Evolutionary conservation across 129 eudicot species (phyloP).

Genomic region (Escallonia rubra): DNA sequence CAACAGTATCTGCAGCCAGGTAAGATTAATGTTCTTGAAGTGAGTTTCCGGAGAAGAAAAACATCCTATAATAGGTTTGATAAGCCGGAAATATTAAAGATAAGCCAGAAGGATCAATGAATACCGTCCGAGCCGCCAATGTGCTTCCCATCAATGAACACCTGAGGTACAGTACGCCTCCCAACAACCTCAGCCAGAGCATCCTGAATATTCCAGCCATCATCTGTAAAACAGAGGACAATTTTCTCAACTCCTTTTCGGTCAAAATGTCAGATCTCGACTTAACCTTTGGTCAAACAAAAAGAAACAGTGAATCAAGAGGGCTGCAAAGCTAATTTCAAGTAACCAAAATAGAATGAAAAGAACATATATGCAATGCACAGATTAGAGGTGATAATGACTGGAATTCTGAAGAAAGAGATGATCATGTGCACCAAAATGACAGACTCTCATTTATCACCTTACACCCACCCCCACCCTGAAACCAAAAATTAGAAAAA

Average conservation of each 20-base stretch:
- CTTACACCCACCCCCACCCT: no score
- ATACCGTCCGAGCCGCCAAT: constrained; percentile 99
- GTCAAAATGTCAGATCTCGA: no score
- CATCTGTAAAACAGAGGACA: constrained; percentile 45
- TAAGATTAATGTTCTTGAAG: neutral
- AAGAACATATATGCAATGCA: no score
- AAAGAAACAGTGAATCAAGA: no score
- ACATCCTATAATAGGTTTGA: neutral
- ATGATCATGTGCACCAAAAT: no score
- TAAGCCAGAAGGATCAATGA: neutral
- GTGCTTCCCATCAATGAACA: constrained; percentile 93
- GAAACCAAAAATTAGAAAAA: no score
- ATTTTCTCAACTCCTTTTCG: neutral
- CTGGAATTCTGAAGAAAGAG: no score
- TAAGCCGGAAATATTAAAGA: neutral
- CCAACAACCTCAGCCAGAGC: constrained; percentile 76
- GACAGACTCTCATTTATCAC: no score
- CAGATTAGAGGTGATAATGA: no score
- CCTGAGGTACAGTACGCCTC: constrained; percentile 94
- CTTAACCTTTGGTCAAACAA: no score
- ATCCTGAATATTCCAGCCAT: constrained; percentile 73
- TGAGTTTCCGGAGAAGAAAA: neutral
- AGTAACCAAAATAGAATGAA: no score
- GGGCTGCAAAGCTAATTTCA: no score
- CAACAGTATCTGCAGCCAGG: constrained; percentile 65